Evolutionary conservation across 352 stramenopile genomes (phyloP).

Genomic region (Phytophthora pseudosyringae): DNA sequence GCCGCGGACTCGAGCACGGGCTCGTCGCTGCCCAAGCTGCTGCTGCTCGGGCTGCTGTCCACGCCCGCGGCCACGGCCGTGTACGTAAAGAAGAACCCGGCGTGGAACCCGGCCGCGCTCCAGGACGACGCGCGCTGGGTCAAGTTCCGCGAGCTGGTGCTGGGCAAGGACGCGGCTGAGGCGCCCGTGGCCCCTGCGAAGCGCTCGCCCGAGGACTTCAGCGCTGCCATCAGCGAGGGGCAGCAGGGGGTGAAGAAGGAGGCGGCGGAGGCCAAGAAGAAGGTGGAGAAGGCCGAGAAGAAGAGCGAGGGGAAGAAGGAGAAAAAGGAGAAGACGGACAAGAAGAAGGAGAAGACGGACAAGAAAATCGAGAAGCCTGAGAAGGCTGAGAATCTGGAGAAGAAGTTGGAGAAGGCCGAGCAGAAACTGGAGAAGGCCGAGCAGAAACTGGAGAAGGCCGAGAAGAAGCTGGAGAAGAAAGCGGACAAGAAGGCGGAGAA

Average conservation of each 20-base stretch:
- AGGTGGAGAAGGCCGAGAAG: constrained; percentile 33
- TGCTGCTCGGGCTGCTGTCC: constrained; percentile 59
- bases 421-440: constrained; percentile 28
- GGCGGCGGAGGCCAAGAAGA: constrained; percentile 34
- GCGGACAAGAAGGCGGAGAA: constrained; percentile 26
- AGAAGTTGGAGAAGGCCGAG: constrained; percentile 32
- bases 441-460: constrained; percentile 27
- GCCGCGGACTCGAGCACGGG: constrained; percentile 46
- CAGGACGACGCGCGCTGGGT: constrained; percentile 70
- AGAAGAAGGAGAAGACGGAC: constrained; percentile 26
- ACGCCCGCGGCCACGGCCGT: constrained; percentile 56
- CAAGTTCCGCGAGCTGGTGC: constrained; percentile 78
- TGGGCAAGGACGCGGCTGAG: constrained; percentile 39
- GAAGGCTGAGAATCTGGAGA: constrained; percentile 29
- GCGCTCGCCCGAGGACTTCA: constrained; percentile 56
- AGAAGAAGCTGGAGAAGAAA: constrained; percentile 28
- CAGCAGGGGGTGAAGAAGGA: constrained; percentile 41
- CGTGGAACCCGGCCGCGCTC: constrained; percentile 76
- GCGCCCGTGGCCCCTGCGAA: constrained; percentile 6
- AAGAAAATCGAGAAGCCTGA: constrained; percentile 29
- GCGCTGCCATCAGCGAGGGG: constrained; percentile 51
- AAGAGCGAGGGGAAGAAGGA: constrained; percentile 23
- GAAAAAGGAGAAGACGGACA: too few species aligned
- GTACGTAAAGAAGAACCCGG: constrained; percentile 80
- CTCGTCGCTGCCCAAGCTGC: constrained; percentile 53